Evolutionary conservation across 2,329 filamentous ascomycete species (phyloP).

Genomic region (Apiospora hydei): DNA sequence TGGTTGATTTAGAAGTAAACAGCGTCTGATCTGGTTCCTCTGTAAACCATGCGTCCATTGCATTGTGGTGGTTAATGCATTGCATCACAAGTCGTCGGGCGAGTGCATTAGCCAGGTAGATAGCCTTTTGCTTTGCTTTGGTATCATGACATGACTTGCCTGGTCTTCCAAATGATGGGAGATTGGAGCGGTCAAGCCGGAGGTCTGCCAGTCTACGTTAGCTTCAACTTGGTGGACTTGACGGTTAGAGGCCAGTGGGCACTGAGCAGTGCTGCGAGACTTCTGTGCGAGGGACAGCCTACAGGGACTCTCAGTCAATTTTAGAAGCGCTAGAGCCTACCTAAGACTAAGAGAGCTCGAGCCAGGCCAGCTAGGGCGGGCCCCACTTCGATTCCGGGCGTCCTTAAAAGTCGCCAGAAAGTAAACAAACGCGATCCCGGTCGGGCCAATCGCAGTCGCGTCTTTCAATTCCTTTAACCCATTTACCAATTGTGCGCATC

Average conservation of each 20-base stretch:
- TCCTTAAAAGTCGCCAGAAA: constrained; percentile 1
- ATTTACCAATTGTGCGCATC: constrained; percentile 10
- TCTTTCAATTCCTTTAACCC: constrained; percentile 15
- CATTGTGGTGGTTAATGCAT: no score
- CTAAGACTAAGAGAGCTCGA: not conserved
- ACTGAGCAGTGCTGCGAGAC: no score
- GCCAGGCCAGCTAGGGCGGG: constrained; percentile 3
- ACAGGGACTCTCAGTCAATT: not conserved
- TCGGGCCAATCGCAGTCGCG: constrained; percentile 17
- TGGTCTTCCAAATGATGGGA: not conserved
- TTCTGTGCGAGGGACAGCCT: not conserved
- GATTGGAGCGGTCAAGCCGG: constrained; percentile 10
- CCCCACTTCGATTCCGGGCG: not conserved
- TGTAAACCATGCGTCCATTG: no score
- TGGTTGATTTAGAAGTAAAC: no score
- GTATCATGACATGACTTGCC: not conserved
- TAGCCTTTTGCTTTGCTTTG: not conserved
- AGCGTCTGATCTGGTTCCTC: no score
- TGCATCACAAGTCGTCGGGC: no score
- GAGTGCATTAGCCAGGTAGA: not conserved
- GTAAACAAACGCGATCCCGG: constrained; percentile 22
- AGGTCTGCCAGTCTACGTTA: not conserved
- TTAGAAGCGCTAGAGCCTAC: no score
- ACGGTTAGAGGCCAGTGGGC: not conserved
- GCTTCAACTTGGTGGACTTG: not conserved